Percentiles rank a stretch among this genome's conserved stretches.
phyloP scores from a whole-genome alignment of 306 rosid species.

The Cucurbita pepo region DNA sequence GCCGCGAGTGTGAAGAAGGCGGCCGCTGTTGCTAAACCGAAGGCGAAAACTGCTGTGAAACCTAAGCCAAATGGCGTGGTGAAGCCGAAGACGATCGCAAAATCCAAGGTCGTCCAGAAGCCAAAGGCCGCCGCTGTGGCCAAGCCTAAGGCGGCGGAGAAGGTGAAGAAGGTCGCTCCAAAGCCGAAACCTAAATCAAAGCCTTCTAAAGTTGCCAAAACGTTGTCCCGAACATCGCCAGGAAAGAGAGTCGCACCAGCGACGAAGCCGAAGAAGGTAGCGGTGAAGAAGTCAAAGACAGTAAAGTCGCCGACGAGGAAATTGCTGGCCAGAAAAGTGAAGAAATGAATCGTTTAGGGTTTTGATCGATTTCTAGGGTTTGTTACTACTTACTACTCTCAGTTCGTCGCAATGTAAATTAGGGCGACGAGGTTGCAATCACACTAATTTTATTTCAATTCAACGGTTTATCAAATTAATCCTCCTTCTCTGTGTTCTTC shows the following conservation, averaged over 20 bases:
- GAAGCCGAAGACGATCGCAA: neutral
- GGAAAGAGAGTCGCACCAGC: conserved; percentile 9
- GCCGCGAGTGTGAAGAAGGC: neutral
- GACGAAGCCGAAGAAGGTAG: conserved; percentile 6
- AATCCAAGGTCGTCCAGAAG: neutral
- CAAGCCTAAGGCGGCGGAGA: neutral
- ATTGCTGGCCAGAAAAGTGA: conserved; percentile 19
- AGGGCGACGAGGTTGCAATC: neutral
- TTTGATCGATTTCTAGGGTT: neutral
- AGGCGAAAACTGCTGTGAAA: neutral
- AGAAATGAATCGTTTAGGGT: conserved; percentile 10
- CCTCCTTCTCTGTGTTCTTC: neutral
- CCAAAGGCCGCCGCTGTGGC: conserved; percentile 1
- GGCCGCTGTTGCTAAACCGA: neutral
- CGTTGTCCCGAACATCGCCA: conserved; percentile 2
- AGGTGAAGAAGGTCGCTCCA: conserved; percentile 1
- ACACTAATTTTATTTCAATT: neutral
- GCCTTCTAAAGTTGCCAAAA: neutral
- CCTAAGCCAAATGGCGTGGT: neutral
- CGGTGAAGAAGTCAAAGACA: conserved; percentile 5
- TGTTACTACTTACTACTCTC: neutral
- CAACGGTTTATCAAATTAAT: neutral
- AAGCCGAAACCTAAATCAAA: conserved; percentile 1
- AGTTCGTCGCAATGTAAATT: neutral
- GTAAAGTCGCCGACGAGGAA: conserved; percentile 23